Conservation (phyloP, 2,329 filamentous ascomycete species). For the Grosmannia clavigera region DNA sequence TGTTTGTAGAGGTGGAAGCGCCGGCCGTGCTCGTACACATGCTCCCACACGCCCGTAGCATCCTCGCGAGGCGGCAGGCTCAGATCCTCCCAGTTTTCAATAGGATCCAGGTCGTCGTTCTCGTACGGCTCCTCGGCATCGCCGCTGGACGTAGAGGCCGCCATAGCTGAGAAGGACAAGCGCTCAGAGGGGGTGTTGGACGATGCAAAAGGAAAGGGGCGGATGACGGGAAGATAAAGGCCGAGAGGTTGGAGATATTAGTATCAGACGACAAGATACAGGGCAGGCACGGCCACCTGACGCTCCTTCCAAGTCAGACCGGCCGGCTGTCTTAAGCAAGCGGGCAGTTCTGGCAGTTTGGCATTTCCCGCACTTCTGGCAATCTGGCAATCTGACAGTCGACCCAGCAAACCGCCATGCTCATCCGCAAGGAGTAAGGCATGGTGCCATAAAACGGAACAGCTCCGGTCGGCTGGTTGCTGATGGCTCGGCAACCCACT, state of each 20-base stretch:
- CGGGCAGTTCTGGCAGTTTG: too few relatives aligned
- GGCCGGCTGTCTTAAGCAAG: too few relatives aligned
- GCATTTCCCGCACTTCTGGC: too few relatives aligned
- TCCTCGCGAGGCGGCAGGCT: conserved; percentile 4
- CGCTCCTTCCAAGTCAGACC: too few relatives aligned
- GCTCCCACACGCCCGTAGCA: conserved; percentile 8
- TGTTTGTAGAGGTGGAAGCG: conserved; percentile 30
- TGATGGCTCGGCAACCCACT: not conserved
- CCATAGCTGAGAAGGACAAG: not conserved
- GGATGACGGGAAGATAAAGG: too few relatives aligned
- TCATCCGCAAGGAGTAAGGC: not conserved
- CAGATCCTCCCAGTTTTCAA: conserved; percentile 9
- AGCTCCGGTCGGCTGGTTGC: not conserved
- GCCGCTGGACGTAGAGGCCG: not conserved
- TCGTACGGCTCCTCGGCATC: not conserved
- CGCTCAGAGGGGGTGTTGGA: too few relatives aligned
- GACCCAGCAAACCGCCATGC: not conserved
- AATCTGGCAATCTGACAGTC: not conserved
- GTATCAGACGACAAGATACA: too few relatives aligned
- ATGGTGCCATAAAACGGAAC: not conserved
- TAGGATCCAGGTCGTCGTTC: conserved; percentile 4
- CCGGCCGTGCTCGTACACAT: conserved; percentile 12
- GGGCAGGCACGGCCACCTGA: too few relatives aligned
- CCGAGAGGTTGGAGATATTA: too few relatives aligned
- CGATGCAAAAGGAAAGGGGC: too few relatives aligned